Conservation (phyloP, 495 filamentous ascomycete genomes). For the Penicillium dipodomyicola region DNA sequence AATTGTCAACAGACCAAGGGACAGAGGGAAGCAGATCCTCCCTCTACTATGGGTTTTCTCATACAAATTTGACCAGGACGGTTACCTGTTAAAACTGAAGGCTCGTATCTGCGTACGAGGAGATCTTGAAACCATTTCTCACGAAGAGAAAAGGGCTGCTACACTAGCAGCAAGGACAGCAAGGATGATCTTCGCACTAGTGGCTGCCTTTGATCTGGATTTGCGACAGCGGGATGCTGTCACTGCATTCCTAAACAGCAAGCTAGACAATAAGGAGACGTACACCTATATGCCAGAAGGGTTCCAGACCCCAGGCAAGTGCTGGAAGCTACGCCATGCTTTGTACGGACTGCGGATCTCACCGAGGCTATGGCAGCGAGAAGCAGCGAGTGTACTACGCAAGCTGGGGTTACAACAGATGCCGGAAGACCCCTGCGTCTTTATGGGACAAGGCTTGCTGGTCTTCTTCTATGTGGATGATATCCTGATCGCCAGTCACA, state of each 20-base stretch:
- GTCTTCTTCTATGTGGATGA: slow-evolving; percentile 32
- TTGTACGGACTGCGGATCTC: no score
- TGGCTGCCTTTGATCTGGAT: slow-evolving; percentile 13
- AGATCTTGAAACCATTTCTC: slow-evolving; percentile 9
- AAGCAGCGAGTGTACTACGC: background rate
- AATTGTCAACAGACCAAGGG: no score
- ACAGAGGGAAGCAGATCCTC: slow-evolving; percentile 6
- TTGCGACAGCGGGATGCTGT: slow-evolving; percentile 9
- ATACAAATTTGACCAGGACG: slow-evolving; percentile 20
- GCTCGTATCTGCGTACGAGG: slow-evolving; percentile 20
- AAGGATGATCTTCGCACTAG: slow-evolving; percentile 4
- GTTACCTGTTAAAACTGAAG: slow-evolving; percentile 14
- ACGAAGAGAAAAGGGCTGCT: slow-evolving; percentile 13
- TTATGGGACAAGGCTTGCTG: background rate
- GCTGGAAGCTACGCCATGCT: no score
- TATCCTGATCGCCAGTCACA: slow-evolving; percentile 14
- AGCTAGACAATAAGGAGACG: no score
- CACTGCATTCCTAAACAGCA: slow-evolving; percentile 17
- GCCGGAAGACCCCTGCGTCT: no score
- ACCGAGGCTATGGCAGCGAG: no score
- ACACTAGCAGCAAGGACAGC: slow-evolving; percentile 12
- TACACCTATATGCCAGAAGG: no score
- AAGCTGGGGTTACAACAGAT: background rate
- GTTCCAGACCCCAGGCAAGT: no score
- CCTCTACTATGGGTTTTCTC: slow-evolving; percentile 18